These are phyloP conservation scores for Gnomoniopsis sp. DNA, from an alignment of 2,329 filamentous ascomycete genomes.

Conservation along the genomic window DNA sequence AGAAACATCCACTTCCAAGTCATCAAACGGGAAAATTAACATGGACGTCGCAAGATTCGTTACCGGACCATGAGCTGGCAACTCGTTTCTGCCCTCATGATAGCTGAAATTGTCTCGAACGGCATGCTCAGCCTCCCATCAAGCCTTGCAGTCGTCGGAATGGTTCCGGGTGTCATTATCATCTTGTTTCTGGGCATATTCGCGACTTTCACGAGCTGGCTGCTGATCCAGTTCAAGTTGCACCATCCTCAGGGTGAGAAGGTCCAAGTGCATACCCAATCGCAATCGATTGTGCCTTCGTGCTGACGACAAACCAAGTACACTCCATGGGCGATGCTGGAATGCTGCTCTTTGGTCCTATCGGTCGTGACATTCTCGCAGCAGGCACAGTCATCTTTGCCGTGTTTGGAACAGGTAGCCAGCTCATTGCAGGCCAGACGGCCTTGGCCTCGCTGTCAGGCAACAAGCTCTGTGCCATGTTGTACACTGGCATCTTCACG, in stretches of 20 bases:
- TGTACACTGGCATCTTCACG: conserved; percentile 48
- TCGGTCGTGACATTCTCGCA: conserved; percentile 47
- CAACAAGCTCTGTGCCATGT: conserved; percentile 43
- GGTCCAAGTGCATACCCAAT: no score
- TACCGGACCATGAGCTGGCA: conserved; percentile 53
- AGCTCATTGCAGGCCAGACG: conserved; percentile 49
- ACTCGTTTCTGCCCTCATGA: conserved; percentile 50
- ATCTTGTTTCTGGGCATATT: conserved; percentile 49
- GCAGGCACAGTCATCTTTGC: conserved; percentile 50
- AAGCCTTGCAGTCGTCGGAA: conserved; percentile 47
- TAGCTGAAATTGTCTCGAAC: conserved; percentile 52
- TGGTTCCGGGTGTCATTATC: conserved; percentile 49
- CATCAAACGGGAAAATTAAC: neutral
- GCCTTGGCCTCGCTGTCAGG: conserved; percentile 43
- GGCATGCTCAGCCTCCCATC: conserved; percentile 52
- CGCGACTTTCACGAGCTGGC: conserved; percentile 46
- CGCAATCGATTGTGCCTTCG: no score
- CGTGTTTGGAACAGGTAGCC: conserved; percentile 46
- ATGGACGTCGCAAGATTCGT: conserved; percentile 34
- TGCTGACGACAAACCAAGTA: no score
- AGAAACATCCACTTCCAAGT: neutral
- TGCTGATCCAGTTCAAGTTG: conserved; percentile 51
- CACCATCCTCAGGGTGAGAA: conserved; percentile 46
- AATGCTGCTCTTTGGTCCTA: conserved; percentile 47
- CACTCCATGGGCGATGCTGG: conserved; percentile 58